These are phyloP conservation scores for Bipolaris cookei DNA, from an alignment of 2,329 filamentous ascomycete species.

Conservation along the genomic window DNA sequence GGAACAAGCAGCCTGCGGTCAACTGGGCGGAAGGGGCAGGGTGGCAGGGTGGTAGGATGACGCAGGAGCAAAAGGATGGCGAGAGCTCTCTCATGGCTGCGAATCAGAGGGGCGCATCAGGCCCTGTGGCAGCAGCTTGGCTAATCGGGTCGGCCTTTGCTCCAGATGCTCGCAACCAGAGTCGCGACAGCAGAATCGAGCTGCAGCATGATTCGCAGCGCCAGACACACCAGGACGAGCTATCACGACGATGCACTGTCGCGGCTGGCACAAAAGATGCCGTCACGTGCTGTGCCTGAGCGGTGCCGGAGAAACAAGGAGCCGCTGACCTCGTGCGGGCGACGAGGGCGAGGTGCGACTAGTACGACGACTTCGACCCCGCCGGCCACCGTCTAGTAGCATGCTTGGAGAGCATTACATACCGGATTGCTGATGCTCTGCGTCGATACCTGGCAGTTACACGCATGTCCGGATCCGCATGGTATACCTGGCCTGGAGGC, in stretches of 20 bases:
- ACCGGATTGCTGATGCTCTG: background rate
- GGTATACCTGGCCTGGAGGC: background rate
- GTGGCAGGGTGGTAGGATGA: background rate
- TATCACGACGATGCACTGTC: conserved; percentile 7
- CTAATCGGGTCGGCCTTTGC: conserved; percentile 25
- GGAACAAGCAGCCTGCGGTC: conserved; percentile 1
- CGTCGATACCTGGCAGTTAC: background rate
- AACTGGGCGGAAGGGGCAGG: conserved; percentile 2
- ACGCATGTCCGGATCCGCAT: conserved; percentile 8
- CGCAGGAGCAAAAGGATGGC: conserved; percentile 14
- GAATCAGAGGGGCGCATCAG: conserved; percentile 27
- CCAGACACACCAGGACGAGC: conserved; percentile 3
- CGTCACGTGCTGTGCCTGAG: conserved; percentile 26
- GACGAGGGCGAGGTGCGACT: background rate
- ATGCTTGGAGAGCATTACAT: conserved; percentile 1
- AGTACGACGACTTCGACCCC: background rate
- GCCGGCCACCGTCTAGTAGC: background rate
- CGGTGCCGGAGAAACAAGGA: conserved; percentile 18
- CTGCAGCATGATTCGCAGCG: conserved; percentile 9
- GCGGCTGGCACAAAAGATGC: conserved; percentile 2
- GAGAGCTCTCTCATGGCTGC: conserved; percentile 19
- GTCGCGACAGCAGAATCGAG: conserved; percentile 31
- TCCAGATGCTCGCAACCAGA: conserved; percentile 27
- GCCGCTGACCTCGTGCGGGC: conserved; percentile 7
- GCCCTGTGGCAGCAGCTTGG: conserved; percentile 26